Base-by-base conservation (phyloP, 306 rosid genomes). In the Begonia fuchsioides region DNA sequence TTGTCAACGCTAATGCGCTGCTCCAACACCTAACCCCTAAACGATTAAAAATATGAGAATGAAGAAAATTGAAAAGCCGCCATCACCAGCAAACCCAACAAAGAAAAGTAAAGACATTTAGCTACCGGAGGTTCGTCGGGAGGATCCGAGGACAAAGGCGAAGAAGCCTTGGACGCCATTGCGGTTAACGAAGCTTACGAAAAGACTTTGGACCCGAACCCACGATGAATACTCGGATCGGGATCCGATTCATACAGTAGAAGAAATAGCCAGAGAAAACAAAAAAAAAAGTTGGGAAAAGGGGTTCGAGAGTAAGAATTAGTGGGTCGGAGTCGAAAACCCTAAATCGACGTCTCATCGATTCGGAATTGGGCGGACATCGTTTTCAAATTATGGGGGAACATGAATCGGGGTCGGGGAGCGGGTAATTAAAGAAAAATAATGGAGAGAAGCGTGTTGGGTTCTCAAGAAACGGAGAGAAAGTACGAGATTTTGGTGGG, bases 161-260 rank as follows among this genome's bases (percentile, higher is more conserved):
- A 68, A 50, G 78, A 66, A 50, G 73, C 72, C 71, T 67, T 77
- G 54, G 96, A 87, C 71, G 83, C 81, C 96, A 88, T 88, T 72
- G 93, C 56, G 56, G 61, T 20, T 1, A 72, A 60, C 79, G 67
- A 64, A 52, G 76, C 56, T 50, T 57, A 46, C 52, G 68, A 49
- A 54, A 71, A 57, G 55, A 61, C n/a, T 39, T 44, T 16, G 49
- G 69, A 53, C 61, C 77, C 59, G 66, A 61, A 11, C 39, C 52
- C 54, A 51, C 63, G 74, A 66, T 57, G 72, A 48, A 39, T 59
- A 66, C 52, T 58, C 74, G 82, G 71, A 74, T 70, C 69, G 39
- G 52, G 84, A 70, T 71, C 80, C 73, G 79, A 64, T 54, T 64
- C 94, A 77, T 76, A 61, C 73, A 79, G 74, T 48, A 17, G 39